Conservation (phyloP, 1,284 basidiomycete species). For the Ceratobasidium papillatum region DNA sequence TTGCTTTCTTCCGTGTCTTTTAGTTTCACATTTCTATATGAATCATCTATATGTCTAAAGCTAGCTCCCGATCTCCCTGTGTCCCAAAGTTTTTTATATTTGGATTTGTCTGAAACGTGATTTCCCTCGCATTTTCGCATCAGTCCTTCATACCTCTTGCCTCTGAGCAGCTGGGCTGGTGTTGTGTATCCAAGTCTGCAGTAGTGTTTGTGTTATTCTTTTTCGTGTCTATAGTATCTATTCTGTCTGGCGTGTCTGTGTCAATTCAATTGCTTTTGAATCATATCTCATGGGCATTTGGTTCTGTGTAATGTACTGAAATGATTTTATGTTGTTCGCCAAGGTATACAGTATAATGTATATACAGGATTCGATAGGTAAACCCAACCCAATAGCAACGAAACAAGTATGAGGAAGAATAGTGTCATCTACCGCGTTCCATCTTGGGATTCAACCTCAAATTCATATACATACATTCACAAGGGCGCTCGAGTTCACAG, state of each 20-base stretch:
- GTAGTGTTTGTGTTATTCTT: neutral
- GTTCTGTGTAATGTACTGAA: too few species aligned
- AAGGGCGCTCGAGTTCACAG: too few species aligned
- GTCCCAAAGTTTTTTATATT: neutral
- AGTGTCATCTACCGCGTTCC: too few species aligned
- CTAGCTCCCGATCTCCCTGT: too few species aligned
- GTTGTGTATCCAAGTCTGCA: slow-evolving; percentile 25
- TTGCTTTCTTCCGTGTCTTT: neutral
- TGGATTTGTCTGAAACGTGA: neutral
- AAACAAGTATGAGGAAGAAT: too few species aligned
- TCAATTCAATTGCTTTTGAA: slow-evolving; percentile 49
- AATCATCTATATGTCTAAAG: neutral
- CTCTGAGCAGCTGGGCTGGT: slow-evolving; percentile 19
- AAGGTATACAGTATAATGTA: too few species aligned
- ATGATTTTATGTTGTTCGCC: too few species aligned
- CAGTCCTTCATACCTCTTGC: slow-evolving; percentile 11
- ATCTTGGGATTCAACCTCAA: too few species aligned
- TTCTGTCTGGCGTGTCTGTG: slow-evolving; percentile 14
- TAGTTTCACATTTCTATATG: neutral
- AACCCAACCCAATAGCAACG: too few species aligned
- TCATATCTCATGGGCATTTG: neutral
- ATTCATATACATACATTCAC: too few species aligned
- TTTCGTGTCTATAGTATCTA: slow-evolving; percentile 38
- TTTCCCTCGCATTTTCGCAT: slow-evolving; percentile 4
- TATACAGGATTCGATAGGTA: too few species aligned